Evolutionary conservation across 164 flowering plant species (phyloP), one percentile per base, ranked within the genome.

Genomic region (Vitis cinerea): DNA sequence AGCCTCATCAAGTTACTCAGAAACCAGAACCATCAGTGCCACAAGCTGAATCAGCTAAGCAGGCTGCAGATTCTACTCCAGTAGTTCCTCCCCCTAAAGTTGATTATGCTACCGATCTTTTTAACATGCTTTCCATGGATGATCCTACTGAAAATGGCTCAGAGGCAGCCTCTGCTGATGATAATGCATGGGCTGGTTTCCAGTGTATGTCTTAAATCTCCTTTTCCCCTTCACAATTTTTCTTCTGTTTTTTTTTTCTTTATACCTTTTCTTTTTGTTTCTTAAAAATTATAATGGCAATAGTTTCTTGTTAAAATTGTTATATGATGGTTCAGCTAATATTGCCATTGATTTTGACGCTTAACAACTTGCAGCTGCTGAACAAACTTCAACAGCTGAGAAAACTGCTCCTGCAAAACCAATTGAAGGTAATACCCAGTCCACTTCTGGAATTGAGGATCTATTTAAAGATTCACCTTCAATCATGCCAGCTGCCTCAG

Each of bases 31-130:
- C 84, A 52, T 71, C 65, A 7, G 70, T 47, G 27, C 71, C 66
- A 12, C 68, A 72, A 56, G 63, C 78, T 67, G 91, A 81, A 71
- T 54, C 83, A 55, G 27, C 75, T 30, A 78, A 83, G 71, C 79
- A 71, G 62, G 77, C 58, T 69, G 71, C 70, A 27, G 79, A 82
- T 61, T 59, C 78, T 59, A 61, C 82, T 57, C 69, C 87, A 5
- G 70, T 73, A 68, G 76, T 56, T 29, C 47, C 88, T 67, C 84
- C 87, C 19, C 87, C 91, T 6, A 93, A 88, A 77, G 85, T 85
- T 74, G 97, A 93, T 77, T 81, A 50, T 84, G 93, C 97, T 37
- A 87, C 91, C 73, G 97, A 95, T 81, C 94, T 95, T 71, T 93
- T 95, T 69, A 74, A 86, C 79, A 91, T 95, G 91, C 93, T 95